phyloP scores from a whole-genome alignment of 192 early-diverging fungal species.

The Podila minutissima region DNA sequence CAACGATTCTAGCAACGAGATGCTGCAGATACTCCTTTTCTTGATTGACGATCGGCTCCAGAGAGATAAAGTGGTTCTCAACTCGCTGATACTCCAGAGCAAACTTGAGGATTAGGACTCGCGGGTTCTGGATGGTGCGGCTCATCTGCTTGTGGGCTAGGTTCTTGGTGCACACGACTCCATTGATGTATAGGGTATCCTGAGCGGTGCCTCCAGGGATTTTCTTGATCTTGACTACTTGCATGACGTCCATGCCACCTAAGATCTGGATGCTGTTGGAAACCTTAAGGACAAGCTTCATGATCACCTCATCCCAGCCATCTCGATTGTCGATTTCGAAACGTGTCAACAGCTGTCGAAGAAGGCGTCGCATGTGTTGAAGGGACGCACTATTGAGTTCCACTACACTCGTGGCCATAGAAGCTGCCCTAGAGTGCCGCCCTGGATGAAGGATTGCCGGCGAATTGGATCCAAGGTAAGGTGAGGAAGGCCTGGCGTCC shows the following conservation, averaged over 20 bases:
- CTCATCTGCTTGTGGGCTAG: slow-evolving; percentile 94
- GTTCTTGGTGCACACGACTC: slow-evolving; percentile 94
- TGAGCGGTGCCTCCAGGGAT: slow-evolving; percentile 85
- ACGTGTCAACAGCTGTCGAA: slow-evolving; percentile 77
- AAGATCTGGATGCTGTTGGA: slow-evolving; percentile 81
- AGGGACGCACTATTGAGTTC: slow-evolving; percentile 74
- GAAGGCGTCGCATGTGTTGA: slow-evolving; percentile 72
- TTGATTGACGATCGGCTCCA: slow-evolving; percentile 85
- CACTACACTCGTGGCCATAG: slow-evolving; percentile 39
- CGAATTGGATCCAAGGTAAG: slow-evolving; percentile 21
- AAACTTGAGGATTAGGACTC: slow-evolving; percentile 88
- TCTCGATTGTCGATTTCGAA: slow-evolving; percentile 62
- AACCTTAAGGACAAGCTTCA: slow-evolving; percentile 74
- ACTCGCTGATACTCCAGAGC: slow-evolving; percentile 85
- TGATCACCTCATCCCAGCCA: slow-evolving; percentile 78
- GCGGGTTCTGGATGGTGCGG: slow-evolving; percentile 68
- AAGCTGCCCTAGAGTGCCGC: slow-evolving; percentile 35
- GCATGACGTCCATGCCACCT: slow-evolving; percentile 71
- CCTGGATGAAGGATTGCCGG: slow-evolving; percentile 23
- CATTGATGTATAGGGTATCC: slow-evolving; percentile 88
- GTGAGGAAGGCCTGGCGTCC: slow-evolving; percentile 47
- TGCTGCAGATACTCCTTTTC: slow-evolving; percentile 86
- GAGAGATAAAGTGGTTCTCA: slow-evolving; percentile 77
- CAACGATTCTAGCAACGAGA: slow-evolving; percentile 81
- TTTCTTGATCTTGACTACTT: slow-evolving; percentile 96